These are phyloP conservation scores for Thelonectria blattea DNA, from an alignment of 2,329 filamentous ascomycete genomes.

Conservation along the genomic window DNA sequence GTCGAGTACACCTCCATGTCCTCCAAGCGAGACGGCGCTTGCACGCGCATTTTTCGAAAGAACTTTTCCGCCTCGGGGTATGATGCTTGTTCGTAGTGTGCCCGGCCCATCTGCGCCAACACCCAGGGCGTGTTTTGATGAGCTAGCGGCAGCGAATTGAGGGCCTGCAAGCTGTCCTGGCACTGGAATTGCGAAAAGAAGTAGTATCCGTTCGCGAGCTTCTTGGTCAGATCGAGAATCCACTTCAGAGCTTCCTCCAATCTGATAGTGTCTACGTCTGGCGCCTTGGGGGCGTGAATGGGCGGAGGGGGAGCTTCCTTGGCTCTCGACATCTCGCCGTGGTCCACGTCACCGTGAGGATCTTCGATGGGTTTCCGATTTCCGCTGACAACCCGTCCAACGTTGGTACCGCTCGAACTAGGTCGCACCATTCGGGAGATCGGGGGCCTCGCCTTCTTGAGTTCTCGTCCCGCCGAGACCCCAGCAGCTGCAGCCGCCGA, in stretches of 20 bases:
- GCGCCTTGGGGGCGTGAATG: conserved; percentile 44
- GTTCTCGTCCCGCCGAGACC: conserved; percentile 67
- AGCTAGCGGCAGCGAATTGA: conserved; percentile 70
- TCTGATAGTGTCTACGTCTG: conserved; percentile 63
- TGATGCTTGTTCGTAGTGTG: conserved; percentile 87
- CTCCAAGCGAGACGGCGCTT: conserved; percentile 82
- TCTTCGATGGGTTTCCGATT: conserved; percentile 79
- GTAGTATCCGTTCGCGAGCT: conserved; percentile 81
- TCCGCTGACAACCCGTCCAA: conserved; percentile 87
- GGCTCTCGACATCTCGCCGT: conserved; percentile 61
- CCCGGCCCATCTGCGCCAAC: conserved; percentile 85
- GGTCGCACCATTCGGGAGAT: conserved; percentile 70
- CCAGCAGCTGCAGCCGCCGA: conserved; percentile 63
- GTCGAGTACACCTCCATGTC: conserved; percentile 99
- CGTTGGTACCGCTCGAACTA: conserved; percentile 69
- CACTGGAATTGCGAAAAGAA: conserved; percentile 80
- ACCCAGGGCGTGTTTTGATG: conserved; percentile 96
- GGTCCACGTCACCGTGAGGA: conserved; percentile 71
- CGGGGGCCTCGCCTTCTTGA: conserved; percentile 84
- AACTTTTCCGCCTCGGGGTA: conserved; percentile 87
- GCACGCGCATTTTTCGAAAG: conserved; percentile 78
- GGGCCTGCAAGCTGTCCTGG: conserved; percentile 75
- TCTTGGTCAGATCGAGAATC: conserved; percentile 80
- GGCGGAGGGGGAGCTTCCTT: conserved; percentile 51
- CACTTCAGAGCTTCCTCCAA: conserved; percentile 78